Percentiles rank a stretch among this genome's conserved stretches.
phyloP scores from a whole-genome alignment of 2,329 filamentous ascomycete species.

The Bimuria novae-zelandiae region DNA sequence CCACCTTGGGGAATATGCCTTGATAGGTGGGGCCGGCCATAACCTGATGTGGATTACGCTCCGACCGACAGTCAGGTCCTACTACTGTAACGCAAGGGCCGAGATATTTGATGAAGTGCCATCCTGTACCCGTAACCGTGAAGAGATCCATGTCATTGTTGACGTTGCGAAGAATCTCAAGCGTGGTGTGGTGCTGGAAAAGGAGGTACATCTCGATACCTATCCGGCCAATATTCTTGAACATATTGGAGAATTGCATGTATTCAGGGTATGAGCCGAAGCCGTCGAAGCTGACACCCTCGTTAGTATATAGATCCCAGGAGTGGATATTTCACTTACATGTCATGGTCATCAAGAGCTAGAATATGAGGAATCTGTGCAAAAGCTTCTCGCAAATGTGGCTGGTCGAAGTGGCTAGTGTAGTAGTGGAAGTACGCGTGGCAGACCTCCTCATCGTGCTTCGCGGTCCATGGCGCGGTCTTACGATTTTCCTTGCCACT shows the following conservation, averaged over 20 bases:
- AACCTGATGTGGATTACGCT: slow-evolving; percentile 86
- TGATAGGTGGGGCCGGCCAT: slow-evolving; percentile 97
- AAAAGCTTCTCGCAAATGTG: slow-evolving; percentile 90
- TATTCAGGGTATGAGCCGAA: slow-evolving; percentile 97
- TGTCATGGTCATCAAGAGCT: slow-evolving; percentile 95
- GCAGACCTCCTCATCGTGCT: slow-evolving; percentile 91
- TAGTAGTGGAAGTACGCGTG: slow-evolving; percentile 99
- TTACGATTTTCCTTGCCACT: slow-evolving; percentile 92
- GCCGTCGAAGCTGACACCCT: slow-evolving; percentile 76
- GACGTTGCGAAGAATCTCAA: slow-evolving; percentile 89
- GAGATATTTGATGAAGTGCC: slow-evolving; percentile 98
- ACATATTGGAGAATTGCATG: slow-evolving; percentile 97
- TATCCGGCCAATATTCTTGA: slow-evolving; percentile 96
- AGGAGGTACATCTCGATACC: slow-evolving; percentile 97
- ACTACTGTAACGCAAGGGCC: slow-evolving; percentile 89
- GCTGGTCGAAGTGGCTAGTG: slow-evolving; percentile 96
- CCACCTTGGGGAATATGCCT: slow-evolving; percentile 94
- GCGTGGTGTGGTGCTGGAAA: slow-evolving; percentile 96
- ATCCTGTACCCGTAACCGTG: slow-evolving; percentile 94
- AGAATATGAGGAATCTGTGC: slow-evolving; percentile 95
- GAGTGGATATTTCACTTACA: slow-evolving; percentile 66
- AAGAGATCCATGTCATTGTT: slow-evolving; percentile 89
- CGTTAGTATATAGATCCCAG: slow-evolving; percentile 12
- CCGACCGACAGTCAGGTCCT: slow-evolving; percentile 88
- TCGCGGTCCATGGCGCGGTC: slow-evolving; percentile 87